Evolutionary conservation across 73 alveolate species (phyloP).

Genomic region (Uronychia setigera): DNA sequence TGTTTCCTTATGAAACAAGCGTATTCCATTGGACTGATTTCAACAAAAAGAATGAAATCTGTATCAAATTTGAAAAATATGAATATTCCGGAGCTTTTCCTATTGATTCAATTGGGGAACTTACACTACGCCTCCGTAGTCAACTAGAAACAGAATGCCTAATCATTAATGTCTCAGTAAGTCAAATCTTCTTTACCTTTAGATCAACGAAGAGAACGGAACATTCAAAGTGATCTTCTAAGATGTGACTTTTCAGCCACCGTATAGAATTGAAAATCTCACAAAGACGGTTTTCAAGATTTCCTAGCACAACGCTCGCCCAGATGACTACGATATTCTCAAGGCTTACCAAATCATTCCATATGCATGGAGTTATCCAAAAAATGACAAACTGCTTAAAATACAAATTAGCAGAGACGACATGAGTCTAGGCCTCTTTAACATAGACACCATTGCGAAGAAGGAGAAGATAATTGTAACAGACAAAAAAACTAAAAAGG

Average conservation of each 20-base stretch:
- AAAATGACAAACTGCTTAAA: conserved; percentile 15
- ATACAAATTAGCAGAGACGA: conserved; percentile 28
- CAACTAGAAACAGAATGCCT: conserved; percentile 23
- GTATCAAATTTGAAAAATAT: conserved; percentile 37
- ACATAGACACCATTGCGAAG: conserved; percentile 24
- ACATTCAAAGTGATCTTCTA: conserved; percentile 7
- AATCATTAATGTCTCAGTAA: conserved; percentile 23
- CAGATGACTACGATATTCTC: conserved; percentile 48
- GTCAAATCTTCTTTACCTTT: background rate
- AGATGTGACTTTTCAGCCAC: conserved; percentile 44
- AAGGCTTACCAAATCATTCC: conserved; percentile 28
- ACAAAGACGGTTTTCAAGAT: conserved; percentile 41
- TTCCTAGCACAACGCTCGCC: conserved; percentile 19
- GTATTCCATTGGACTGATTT: conserved; percentile 52
- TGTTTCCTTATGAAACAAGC: conserved; percentile 39
- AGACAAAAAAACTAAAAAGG: conserved; percentile 41
- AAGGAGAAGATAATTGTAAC: conserved; percentile 14
- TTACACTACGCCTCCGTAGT: conserved; percentile 21
- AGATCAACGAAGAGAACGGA: conserved; percentile 33
- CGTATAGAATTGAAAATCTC: conserved; percentile 46
- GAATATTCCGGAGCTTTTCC: conserved; percentile 40
- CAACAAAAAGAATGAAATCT: conserved; percentile 10
- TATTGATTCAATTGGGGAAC: conserved; percentile 44
- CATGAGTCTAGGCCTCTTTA: conserved; percentile 29
- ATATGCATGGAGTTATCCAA: conserved; percentile 50